Base-by-base conservation (phyloP, 1,284 basidiomycete genomes). In the Erythrobasidium hasegawianum region DNA sequence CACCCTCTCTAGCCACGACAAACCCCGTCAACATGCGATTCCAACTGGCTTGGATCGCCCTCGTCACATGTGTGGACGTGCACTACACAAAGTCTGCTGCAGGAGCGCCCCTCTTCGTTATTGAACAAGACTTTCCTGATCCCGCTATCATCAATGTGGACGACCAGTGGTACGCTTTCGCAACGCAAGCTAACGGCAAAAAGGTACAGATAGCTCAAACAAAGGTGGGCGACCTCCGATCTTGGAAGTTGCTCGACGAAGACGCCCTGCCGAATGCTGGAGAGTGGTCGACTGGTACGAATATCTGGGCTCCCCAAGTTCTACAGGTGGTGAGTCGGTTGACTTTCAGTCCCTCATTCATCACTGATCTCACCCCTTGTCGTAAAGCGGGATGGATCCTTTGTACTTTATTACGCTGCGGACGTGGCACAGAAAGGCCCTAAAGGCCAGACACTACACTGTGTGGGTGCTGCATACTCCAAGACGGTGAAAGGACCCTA, bases 231-330 rank as follows among this genome's bases (percentile, higher is more conserved):
- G 26, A 27, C 26, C 18, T 53, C 26, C 14, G 14, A 27, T 16
- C n/a, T 8, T 29, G 18, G 50, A 27, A 22, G n/a, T 16, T 53
- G 50, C 8, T 24, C 9, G 50, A 53, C 16, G 22, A 47, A 47
- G 50, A 53, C 26, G 20, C 50, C 8, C 50, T 53, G 50, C 50
- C 50, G 50, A 26, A 24, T 53, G 20, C 26, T 16, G 50, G 50
- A 3, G 26, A 22, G 20, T 53, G 50, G 50, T 22, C 26, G 7
- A 16, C n/a, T 16, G 26, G 26, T 8, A 29, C 50, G 7, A 29
- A 53, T 20, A 26, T 53, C 16, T 53, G 50, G 50, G 50, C 50
- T n/a, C 50, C 50, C 9, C 14, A 22, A 8, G 50, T 53, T 5
- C 14, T 53, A 20, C n/a, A 53, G 20, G 16, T 53, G 4, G 50